phyloP scores from a whole-genome alignment of 139 green algal genomes.

The Micractinium sp. region DNA sequence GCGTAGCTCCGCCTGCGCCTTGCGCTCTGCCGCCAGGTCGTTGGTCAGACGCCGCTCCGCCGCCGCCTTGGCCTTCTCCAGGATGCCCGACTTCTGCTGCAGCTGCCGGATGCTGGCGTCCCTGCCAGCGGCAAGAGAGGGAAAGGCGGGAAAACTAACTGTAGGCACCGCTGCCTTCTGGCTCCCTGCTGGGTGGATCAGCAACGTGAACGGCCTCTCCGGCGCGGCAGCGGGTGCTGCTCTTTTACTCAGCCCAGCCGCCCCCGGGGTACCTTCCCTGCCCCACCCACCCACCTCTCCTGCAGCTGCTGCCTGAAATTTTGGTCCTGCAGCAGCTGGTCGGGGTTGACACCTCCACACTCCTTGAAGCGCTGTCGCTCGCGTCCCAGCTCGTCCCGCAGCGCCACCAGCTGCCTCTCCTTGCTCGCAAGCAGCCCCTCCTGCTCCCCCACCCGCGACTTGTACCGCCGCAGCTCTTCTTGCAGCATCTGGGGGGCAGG shows the following conservation, averaged over 20 bases:
- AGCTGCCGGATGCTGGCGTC: not conserved
- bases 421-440: constrained; percentile 6
- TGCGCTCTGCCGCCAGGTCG: not conserved
- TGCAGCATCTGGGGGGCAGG: constrained; percentile 39
- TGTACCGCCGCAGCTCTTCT: constrained; percentile 35
- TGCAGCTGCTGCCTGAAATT: not conserved
- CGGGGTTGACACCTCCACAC: not conserved
- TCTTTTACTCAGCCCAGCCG: too few species aligned
- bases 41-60: constrained; percentile 2
- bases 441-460: constrained; percentile 5
- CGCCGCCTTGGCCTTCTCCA: constrained; percentile 4
- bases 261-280: too few species aligned
- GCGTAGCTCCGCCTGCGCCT: not conserved
- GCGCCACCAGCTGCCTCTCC: constrained; percentile 8
- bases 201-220: too few species aligned
- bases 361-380: constrained; percentile 20
- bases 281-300: not conserved
- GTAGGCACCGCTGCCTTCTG: too few species aligned
- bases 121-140: not conserved
- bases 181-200: too few species aligned
- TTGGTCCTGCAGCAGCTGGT: constrained; percentile 1
- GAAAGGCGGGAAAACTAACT: too few species aligned
- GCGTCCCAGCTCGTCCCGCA: constrained; percentile 31
- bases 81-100: not conserved
- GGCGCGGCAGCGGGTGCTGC: too few species aligned